Evolutionary conservation across 2,329 filamentous ascomycete genomes (phyloP).

Genomic region (Exophiala viscosa): DNA sequence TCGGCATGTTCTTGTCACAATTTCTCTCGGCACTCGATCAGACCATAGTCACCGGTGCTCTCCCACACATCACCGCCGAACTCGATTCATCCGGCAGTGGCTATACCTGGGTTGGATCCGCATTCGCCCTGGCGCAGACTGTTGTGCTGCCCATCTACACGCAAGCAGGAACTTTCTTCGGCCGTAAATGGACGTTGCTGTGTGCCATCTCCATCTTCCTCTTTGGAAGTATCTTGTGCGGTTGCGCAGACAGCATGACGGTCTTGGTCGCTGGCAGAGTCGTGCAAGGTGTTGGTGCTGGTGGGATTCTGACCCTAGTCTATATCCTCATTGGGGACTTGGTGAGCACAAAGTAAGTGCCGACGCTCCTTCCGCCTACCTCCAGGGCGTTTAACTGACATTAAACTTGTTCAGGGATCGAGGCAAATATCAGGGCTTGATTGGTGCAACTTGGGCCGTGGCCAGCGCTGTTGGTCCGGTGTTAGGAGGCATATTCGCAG

Average conservation of each 20-base stretch:
- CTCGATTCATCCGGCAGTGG: slow-evolving; percentile 42
- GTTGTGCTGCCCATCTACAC: slow-evolving; percentile 56
- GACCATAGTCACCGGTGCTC: slow-evolving; percentile 43
- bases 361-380: background rate
- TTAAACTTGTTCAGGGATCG: slow-evolving; percentile 50
- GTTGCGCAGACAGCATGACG: slow-evolving; percentile 53
- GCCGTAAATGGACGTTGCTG: slow-evolving; percentile 59
- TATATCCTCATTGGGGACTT: slow-evolving; percentile 54
- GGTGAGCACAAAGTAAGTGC: slow-evolving; percentile 49
- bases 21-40: slow-evolving; percentile 60
- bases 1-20: slow-evolving; percentile 42
- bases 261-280: slow-evolving; percentile 61
- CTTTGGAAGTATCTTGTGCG: slow-evolving; percentile 59
- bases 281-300: slow-evolving; percentile 57
- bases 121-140: slow-evolving; percentile 45
- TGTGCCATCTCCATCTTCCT: slow-evolving; percentile 60
- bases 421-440: slow-evolving; percentile 59
- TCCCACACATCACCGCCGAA: slow-evolving; percentile 40
- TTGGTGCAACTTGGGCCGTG: slow-evolving; percentile 49
- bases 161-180: slow-evolving; percentile 63
- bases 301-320: slow-evolving; percentile 50
- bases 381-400: background rate
- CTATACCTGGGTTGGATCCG: slow-evolving; percentile 47
- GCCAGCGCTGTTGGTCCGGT: slow-evolving; percentile 32
- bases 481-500: slow-evolving; percentile 40